phyloP scores from a whole-genome alignment of 345 rosid genomes.

The Geranium rotundifolium region DNA sequence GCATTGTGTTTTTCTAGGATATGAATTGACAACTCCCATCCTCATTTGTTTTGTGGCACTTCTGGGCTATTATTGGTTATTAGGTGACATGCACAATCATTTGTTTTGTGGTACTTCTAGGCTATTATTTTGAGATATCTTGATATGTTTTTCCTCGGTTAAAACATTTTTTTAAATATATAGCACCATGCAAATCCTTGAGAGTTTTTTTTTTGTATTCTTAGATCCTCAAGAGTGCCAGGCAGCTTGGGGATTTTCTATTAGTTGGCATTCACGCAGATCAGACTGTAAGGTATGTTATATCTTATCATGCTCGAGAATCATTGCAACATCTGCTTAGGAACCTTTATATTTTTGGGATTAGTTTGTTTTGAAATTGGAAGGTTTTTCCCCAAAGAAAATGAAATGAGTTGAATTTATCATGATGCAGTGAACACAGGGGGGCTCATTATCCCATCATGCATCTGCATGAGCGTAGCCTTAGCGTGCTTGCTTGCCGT shows the following conservation, averaged over 20 bases:
- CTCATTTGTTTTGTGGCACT: too few species aligned
- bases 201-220: conserved; percentile 6
- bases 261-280: conserved; percentile 84
- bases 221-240: conserved; percentile 79
- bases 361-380: too few species aligned
- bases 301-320: neutral
- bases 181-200: neutral
- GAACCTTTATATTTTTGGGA: neutral
- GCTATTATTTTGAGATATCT: too few species aligned
- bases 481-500: conserved; percentile 84
- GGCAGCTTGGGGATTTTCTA: conserved; percentile 89
- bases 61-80: too few species aligned
- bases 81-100: too few species aligned
- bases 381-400: neutral
- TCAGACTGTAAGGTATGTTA: conserved; percentile 67
- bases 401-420: neutral
- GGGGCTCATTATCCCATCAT: conserved; percentile 67
- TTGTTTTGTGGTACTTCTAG: too few species aligned
- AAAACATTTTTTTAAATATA: too few species aligned
- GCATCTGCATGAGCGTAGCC: conserved; percentile 86
- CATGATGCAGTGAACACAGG: conserved; percentile 54
- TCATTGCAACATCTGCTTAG: neutral
- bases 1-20: too few species aligned
- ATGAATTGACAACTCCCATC: too few species aligned
- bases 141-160: neutral